Evolutionary conservation across 306 rosid species (phyloP), one percentile per base, ranked within the genome.

Genomic region (Glycine latifolia): DNA sequence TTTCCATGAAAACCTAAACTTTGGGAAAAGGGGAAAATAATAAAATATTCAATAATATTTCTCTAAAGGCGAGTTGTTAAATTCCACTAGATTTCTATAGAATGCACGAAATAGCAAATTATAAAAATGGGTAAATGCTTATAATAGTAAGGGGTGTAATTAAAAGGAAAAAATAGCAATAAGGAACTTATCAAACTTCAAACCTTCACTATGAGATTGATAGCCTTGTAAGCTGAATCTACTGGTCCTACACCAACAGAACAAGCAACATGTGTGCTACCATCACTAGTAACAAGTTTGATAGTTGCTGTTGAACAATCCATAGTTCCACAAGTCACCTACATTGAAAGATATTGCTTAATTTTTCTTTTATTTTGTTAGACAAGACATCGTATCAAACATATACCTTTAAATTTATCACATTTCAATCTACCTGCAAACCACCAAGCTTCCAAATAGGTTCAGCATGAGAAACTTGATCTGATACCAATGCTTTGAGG

Each of bases 241-340:
- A 94, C 95, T 10, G 97, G 97, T 17, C 97, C 98, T 1, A 92
- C 88, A 72, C 95, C 98, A 50, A 87, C 76, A n/a, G 95, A 85
- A 86, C 94, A 90, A 72, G 94, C 90, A 78, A 94, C 82, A 56
- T 89, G 86, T 56, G 85, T 85, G 58, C 16, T 79, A 76, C 94
- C 95, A 78, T 87, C 84, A 26, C 69, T 54, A 80, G 67, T 75
- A 73, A 84, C 44, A 50, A 94, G 91, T 86, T 90, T 91, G 33
- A 94, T 88, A 3, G 97, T 94, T 20, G 95, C 88, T 0, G 97
- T 91, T 26, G 97, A 83, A 77, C 86, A 90, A 73, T 86, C 93
- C 63, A 89, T 84, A 66, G 6, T 39, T 39, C 97, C 97, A 81
- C 94, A 92, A 54, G 91, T 92, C 52, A 91, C 97, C 97, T 93